Evolutionary conservation across 306 rosid genomes (phyloP).

Genomic region (Hippophae gyantsensis): DNA sequence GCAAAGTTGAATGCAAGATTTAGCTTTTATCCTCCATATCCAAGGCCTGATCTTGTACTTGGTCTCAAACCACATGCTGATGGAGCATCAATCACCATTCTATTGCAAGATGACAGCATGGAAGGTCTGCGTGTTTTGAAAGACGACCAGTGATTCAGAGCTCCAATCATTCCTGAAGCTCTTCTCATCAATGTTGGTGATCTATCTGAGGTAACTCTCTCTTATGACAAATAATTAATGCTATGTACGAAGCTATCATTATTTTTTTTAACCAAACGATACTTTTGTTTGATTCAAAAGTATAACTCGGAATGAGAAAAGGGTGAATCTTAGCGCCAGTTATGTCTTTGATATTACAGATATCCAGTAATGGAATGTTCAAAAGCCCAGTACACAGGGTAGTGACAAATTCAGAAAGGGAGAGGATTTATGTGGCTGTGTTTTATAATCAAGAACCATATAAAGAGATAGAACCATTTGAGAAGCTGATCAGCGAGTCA

Average conservation of each 20-base stretch:
- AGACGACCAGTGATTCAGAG: slow-evolving; percentile 23
- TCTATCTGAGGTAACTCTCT: slow-evolving; percentile 25
- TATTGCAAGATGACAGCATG: slow-evolving; percentile 18
- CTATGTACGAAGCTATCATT: background rate
- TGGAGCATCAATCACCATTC: slow-evolving; percentile 11
- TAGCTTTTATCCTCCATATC: slow-evolving; percentile 14
- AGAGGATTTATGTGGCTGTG: slow-evolving; percentile 46
- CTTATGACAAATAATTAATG: too few relatives aligned
- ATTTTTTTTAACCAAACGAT: background rate
- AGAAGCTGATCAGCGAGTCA: slow-evolving; percentile 33
- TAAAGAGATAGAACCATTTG: slow-evolving; percentile 44
- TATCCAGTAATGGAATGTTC: slow-evolving; percentile 52
- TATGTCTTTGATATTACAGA: slow-evolving; percentile 2
- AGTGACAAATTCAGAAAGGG: slow-evolving; percentile 38
- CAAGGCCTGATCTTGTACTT: slow-evolving; percentile 22
- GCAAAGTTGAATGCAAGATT: slow-evolving; percentile 23
- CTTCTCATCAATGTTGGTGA: slow-evolving; percentile 31
- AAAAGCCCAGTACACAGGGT: slow-evolving; percentile 63
- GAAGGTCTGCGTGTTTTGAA: slow-evolving; percentile 14
- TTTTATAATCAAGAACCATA: slow-evolving; percentile 37
- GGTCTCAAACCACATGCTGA: slow-evolving; percentile 19
- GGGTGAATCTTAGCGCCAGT: background rate
- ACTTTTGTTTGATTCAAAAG: background rate
- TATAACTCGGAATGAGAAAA: too few relatives aligned
- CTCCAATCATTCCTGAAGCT: slow-evolving; percentile 30